Base-by-base conservation (phyloP, 1,284 basidiomycete genomes). In the Pseudozyma tsukubaensis region DNA sequence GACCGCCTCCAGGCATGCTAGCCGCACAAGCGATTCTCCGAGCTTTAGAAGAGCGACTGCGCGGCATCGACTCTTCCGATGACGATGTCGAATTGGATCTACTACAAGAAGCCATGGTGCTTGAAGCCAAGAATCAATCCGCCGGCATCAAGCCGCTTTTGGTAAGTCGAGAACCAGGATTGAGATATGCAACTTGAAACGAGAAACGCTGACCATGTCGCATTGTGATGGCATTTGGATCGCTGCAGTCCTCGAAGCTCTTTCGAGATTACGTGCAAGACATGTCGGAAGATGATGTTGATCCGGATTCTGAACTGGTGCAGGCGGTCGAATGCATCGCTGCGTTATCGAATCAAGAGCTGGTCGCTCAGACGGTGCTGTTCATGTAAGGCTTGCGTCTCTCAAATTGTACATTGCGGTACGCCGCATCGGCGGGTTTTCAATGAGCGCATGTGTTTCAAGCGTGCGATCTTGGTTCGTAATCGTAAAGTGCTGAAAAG, bases 1-100 rank as follows among this genome's bases (percentile, higher is more conserved):
- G 61, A 0, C 76, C 82, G 2, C 84, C 84, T 14, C 83, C 83
- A 4, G 85, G 85, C 4, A 85, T 83, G 65, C 74, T 83, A 18
- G 73, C 82, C 55, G 81, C 84, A 3, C 10, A 39, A 0, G 40
- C 57, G 0, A 63, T 85, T 6, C 76, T 81, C 1, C 63, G 72
- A 3, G 32, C 54, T 32, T 57, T 72, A 1, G 21, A 35, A 3
- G 12, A 44, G 16, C 19, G 13, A 9, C 40, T 64, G 35, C 40
- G 47, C 18, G 68, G 68, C 35, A n/a, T 21, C 4, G n/a, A 35
- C 8, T 18, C 21, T 34, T 14, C 34, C 18, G 48, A 32, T 32
- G 8, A 10, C 0, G 44, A 49, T 0, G 3, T 40, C 6, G 51
- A 14, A 7, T 8, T 66, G 35, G 55, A 57, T 32, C n/a, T 64